A percentile compares a stretch with the other conserved stretches of the same genome.
phyloP scores from a whole-genome alignment of 2,329 filamentous ascomycete species.

The Colletotrichum endophyticum region DNA sequence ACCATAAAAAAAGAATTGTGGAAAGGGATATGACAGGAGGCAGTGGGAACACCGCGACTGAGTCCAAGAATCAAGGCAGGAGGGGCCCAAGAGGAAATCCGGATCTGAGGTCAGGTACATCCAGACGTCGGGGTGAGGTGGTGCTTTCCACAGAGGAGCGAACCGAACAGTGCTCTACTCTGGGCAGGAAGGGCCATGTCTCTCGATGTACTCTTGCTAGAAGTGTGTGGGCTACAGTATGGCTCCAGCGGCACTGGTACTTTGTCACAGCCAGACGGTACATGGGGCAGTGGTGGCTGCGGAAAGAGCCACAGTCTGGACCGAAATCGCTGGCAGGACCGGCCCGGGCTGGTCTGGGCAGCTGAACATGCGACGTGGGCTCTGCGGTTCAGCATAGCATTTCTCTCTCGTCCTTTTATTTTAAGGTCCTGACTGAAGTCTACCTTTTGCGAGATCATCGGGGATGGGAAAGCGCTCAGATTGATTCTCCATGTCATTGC shows the following conservation, averaged over 20 bases:
- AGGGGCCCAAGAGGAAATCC: slow-evolving; percentile 12
- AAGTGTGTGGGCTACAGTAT: neutral
- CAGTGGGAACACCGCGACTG: neutral
- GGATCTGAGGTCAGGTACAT: neutral
- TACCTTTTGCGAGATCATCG: neutral
- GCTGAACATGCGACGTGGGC: neutral
- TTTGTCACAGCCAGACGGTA: neutral
- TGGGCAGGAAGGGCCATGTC: neutral
- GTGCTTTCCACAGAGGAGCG: neutral
- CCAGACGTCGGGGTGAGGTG: neutral
- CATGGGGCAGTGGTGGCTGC: neutral
- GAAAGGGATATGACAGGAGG: neutral
- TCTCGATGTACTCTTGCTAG: neutral
- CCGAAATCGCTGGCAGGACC: slow-evolving; percentile 13
- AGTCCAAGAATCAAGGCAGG: neutral
- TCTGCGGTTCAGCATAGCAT: neutral
- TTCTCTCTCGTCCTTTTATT: neutral
- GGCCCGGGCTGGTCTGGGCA: slow-evolving; percentile 1
- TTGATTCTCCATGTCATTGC: neutral
- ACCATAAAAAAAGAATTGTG: neutral
- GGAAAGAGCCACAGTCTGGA: neutral
- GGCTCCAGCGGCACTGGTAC: neutral
- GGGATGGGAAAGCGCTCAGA: neutral
- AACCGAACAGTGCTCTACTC: neutral
- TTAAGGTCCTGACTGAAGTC: neutral